Evolutionary conservation across 2,329 filamentous ascomycete species (phyloP), one percentile per base, ranked within the genome.

Genomic region (Beauveria scarabaeidicola): DNA sequence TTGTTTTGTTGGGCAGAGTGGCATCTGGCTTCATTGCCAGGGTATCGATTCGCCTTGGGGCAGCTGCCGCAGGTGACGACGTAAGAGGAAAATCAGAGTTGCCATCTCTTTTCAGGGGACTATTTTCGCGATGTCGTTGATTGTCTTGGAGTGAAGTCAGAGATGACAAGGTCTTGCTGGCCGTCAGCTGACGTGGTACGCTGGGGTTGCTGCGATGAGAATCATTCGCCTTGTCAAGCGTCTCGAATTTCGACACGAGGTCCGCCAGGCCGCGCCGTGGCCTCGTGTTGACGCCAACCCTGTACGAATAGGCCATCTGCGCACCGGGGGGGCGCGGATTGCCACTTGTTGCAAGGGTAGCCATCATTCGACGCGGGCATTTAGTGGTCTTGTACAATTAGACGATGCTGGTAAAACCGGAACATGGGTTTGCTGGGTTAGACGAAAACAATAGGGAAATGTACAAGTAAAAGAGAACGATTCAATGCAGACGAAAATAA

Each of bases 211-310:
- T 32, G 38, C 32, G 43, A 32, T 36, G 54, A 56, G n/a, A 53
- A 32, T 19, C 57, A 61, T 19, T 61, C 10, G 21, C 53, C 59
- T 63, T 63, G 52, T 72, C 69, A 3, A 71, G 63, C n/a, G 63
- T 61, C 62, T 74, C 72, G 41, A 73, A 74, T 46, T 69, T 73
- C n/a, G 69, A 71, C 0, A 74, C 66, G 17, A 74, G 67, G 29
- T 70, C 67, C 40, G 72, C 67, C 25, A 74, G 61, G 11, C 58
- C 65, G 13, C 63, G 62, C 5, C 32, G 52, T n/a, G 53, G 58
- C 5, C 53, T 52, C 15, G 48, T 52, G 40, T 21, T 52, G 40
- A 43, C n/a, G 9, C 25, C 44, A 21, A 38, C 15, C 17, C 41
- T 43, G n/a, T n/a, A n/a, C n/a, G n/a, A n/a, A 29, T 11, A 40